Conservation (phyloP, 768 basidiomycete species). For the Lactarius deliciosus region DNA sequence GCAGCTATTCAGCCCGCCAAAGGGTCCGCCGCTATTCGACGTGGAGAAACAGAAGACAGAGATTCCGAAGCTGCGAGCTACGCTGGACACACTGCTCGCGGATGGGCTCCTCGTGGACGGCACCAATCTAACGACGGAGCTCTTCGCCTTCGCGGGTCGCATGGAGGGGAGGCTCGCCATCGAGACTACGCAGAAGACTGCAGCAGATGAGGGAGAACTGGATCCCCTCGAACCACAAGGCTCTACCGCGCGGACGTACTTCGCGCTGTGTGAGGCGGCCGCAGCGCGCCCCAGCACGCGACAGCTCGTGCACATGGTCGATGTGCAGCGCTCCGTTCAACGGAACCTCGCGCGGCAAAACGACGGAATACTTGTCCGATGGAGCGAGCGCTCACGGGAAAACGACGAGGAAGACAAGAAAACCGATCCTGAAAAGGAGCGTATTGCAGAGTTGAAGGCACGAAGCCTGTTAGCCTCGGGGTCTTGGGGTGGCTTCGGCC, state of each 20-base stretch:
- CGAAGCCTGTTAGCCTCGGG: conserved; percentile 7
- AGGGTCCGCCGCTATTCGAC: conserved; percentile 8
- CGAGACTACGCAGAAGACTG: neutral
- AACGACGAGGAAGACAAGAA: neutral
- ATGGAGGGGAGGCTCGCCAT: conserved; percentile 20
- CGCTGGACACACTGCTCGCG: conserved; percentile 17
- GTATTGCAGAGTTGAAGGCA: conserved; percentile 6
- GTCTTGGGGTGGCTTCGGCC: neutral
- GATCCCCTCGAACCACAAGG: neutral
- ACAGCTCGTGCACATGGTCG: conserved; percentile 24
- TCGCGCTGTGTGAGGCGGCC: conserved; percentile 6
- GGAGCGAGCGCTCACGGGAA: too few relatives aligned
- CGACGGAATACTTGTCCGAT: neutral
- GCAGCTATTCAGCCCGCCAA: too few relatives aligned
- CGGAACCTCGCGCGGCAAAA: conserved; percentile 6
- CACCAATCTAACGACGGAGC: conserved; percentile 20
- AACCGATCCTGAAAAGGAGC: conserved; percentile 7
- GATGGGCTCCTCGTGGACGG: conserved; percentile 16
- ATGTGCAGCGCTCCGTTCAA: conserved; percentile 25
- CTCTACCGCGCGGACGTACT: neutral
- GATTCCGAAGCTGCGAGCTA: conserved; percentile 23
- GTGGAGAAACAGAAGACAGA: conserved; percentile 22
- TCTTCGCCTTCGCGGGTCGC: conserved; percentile 17
- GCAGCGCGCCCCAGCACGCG: conserved; percentile 1
- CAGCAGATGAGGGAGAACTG: neutral